Percentiles rank a stretch among this genome's conserved stretches.
Conservation (phyloP, 192 early-diverging fungal species). For the Dissophora globulifera region DNA sequence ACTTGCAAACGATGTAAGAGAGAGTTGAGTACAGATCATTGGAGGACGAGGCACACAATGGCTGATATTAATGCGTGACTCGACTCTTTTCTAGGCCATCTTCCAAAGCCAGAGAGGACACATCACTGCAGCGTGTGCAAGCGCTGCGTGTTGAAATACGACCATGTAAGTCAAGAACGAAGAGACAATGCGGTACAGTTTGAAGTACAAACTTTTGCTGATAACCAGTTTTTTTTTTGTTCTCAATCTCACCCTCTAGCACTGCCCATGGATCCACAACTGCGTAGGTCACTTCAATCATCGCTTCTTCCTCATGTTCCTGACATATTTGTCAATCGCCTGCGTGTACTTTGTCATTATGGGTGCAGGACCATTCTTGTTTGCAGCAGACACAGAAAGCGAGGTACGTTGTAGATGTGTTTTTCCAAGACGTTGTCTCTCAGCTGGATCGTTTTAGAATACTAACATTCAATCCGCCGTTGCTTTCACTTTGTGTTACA, state of each 20-base stretch:
- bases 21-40: not conserved
- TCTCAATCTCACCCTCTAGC: slow-evolving; percentile 19
- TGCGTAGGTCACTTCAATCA: slow-evolving; percentile 84
- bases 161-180: slow-evolving; percentile 63
- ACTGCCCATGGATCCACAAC: slow-evolving; percentile 86
- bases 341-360: slow-evolving; percentile 60
- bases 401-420: slow-evolving; percentile 59
- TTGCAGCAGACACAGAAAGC: slow-evolving; percentile 52
- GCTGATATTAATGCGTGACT: not conserved
- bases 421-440: too few species aligned
- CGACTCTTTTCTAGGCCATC: slow-evolving; percentile 54
- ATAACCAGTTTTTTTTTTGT: slow-evolving; percentile 1
- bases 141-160: slow-evolving; percentile 79
- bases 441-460: too few species aligned
- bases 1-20: slow-evolving; percentile 46
- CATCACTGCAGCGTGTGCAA: slow-evolving; percentile 85
- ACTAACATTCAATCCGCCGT: too few species aligned
- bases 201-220: not conserved
- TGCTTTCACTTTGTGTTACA: too few species aligned
- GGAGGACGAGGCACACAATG: not conserved
- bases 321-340: slow-evolving; percentile 64
- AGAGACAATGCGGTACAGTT: not conserved
- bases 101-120: slow-evolving; percentile 80
- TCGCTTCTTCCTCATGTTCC: slow-evolving; percentile 78
- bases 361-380: slow-evolving; percentile 59